Evolutionary conservation across 2,329 filamentous ascomycete genomes (phyloP), one percentile per base, ranked within the genome.

Genomic region (Lasiodiplodia sp.): DNA sequence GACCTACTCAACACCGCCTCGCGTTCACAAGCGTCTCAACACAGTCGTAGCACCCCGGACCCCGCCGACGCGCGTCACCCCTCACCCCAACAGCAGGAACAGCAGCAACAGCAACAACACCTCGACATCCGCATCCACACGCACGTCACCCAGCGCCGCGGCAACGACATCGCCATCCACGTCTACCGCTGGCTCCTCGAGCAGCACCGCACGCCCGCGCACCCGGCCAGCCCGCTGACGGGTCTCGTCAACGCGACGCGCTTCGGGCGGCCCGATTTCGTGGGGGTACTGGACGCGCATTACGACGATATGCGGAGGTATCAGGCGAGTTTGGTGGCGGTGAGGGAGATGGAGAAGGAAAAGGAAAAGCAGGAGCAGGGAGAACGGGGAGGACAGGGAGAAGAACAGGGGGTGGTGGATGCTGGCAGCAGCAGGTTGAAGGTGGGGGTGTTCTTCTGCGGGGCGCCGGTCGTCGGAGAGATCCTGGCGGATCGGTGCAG

Each of bases 381-480:
- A 18, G 40, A 18, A 44, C 3, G 18, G 40, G 18, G 44, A 21
- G 44, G 18, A 44, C 6, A 23, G 23, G 23, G 23, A 23, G 23
- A 23, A 23, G 40, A 18, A 8, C 4, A 18, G 18, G 40, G 8
- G 18, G 44, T 4, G 18, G 16, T 18, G 44, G 44, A 34, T 21
- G 44, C 18, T 68, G 70, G 71, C 31, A 73, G 71, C 31, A 73
- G 75, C 25, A 76, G 78, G 68, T 74, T 84, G 51, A 86, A 84
- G 70, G 83, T 88, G 0, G 86, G 86, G 0, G 82, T 88, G 0
- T 87, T 87, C 70, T 88, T 86, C 71, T 88, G 86, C 63, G 87
- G 86, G 2, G 81, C 84, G 0, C 85, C 86, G 0, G 80, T 85
- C 1, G 84, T 88, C n/a, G 86, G 86, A 3, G n/a, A 28, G 68